Evolutionary conservation across 805 yeast species (phyloP).

Genomic region (Barnettozyma wickerhamii): DNA sequence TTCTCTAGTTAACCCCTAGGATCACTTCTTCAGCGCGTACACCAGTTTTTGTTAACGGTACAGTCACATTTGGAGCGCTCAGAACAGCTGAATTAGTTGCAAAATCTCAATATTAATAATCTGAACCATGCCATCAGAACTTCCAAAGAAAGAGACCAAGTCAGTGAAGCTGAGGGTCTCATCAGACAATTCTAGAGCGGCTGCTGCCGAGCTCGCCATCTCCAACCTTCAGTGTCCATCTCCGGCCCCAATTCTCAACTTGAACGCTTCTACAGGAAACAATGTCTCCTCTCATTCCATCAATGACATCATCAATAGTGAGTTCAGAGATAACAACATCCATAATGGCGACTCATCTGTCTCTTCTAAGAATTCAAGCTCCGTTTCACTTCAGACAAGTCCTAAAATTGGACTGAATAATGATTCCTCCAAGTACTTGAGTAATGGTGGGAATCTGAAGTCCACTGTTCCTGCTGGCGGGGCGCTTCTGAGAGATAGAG

Average conservation of each 20-base stretch:
- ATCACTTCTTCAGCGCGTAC: too few species aligned
- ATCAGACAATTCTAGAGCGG: constrained; percentile 13
- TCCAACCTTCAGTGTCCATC: constrained; percentile 63
- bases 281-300: constrained; percentile 23
- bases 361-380: background rate
- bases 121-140: constrained; percentile 1
- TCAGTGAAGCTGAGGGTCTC: constrained; percentile 2
- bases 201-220: constrained; percentile 53
- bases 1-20: too few species aligned
- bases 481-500: constrained; percentile 36
- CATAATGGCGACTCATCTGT: background rate
- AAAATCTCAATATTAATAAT: too few species aligned
- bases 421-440: background rate
- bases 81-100: too few species aligned
- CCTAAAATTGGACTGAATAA: background rate
- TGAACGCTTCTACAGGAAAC: constrained; percentile 23
- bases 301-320: constrained; percentile 20
- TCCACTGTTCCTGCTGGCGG: constrained; percentile 44
- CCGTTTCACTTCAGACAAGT: constrained; percentile 4
- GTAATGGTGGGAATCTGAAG: constrained; percentile 10
- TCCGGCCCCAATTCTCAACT: constrained; percentile 63
- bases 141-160: constrained; percentile 1
- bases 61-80: too few species aligned
- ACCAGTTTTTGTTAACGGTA: too few species aligned
- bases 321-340: constrained; percentile 10